These are phyloP conservation scores for Alectoria sarmentosa DNA, from an alignment of 495 filamentous ascomycete species.

Conservation along the genomic window DNA sequence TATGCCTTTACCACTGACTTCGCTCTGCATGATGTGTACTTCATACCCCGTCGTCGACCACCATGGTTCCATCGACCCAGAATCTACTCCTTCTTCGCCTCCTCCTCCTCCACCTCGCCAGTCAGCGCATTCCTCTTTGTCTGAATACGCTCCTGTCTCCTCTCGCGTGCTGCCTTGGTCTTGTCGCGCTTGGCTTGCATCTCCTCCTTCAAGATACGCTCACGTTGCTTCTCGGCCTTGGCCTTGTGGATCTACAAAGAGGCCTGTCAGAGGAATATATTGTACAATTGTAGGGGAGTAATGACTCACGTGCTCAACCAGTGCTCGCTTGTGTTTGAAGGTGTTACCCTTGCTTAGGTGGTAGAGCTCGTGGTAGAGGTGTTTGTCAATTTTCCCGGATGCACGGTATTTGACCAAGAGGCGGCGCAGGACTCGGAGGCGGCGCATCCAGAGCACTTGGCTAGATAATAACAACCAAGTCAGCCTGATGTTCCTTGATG, in stretches of 20 bases:
- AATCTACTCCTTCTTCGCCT: slow-evolving; percentile 26
- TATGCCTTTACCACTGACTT: slow-evolving; percentile 2
- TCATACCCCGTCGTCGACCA: background rate
- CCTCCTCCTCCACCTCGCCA: slow-evolving; percentile 61
- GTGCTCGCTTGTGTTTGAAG: slow-evolving; percentile 99
- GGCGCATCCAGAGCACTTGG: slow-evolving; percentile 98
- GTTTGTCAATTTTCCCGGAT: slow-evolving; percentile 99
- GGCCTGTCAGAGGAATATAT: background rate
- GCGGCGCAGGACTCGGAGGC: slow-evolving; percentile 96
- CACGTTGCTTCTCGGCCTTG: slow-evolving; percentile 97
- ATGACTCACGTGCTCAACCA: slow-evolving; percentile 97
- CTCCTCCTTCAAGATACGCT: slow-evolving; percentile 92
- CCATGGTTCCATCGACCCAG: background rate
- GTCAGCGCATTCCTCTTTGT: slow-evolving; percentile 82
- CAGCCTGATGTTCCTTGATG: slow-evolving; percentile 4
- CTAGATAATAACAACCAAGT: slow-evolving; percentile 34
- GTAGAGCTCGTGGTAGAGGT: slow-evolving; percentile 99
- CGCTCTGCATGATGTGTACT: slow-evolving; percentile 2
- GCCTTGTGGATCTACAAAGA: slow-evolving; percentile 86
- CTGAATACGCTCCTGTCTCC: slow-evolving; percentile 78
- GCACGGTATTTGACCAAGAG: slow-evolving; percentile 99
- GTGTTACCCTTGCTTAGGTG: slow-evolving; percentile 99
- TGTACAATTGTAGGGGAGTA: background rate
- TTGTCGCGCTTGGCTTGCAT: slow-evolving; percentile 99
- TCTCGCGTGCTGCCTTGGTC: slow-evolving; percentile 99